These are phyloP conservation scores for Psilocybe tampanensis DNA, from an alignment of 768 basidiomycete genomes.

Conservation along the genomic window DNA sequence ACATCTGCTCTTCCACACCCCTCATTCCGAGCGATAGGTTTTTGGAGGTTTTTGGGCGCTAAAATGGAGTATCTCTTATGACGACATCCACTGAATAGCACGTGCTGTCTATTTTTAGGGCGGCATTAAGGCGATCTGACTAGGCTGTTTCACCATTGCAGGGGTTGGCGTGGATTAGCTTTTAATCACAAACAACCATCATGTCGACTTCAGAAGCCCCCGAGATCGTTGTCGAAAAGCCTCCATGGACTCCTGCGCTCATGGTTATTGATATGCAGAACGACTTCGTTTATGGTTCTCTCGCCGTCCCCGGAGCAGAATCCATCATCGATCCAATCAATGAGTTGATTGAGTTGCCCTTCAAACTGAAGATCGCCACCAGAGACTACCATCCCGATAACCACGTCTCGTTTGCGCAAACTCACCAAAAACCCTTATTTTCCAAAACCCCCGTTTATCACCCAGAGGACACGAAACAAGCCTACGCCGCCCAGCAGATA, in stretches of 20 bases:
- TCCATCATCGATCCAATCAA: constrained; percentile 60
- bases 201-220: constrained; percentile 14
- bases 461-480: constrained; percentile 35
- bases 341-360: constrained; percentile 58
- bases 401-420: constrained; percentile 75
- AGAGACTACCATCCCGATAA: constrained; percentile 59
- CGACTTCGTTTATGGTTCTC: constrained; percentile 77
- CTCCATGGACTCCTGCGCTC: constrained; percentile 51
- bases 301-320: constrained; percentile 67
- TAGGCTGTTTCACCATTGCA: too few relatives aligned
- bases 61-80: too few relatives aligned
- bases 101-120: too few relatives aligned
- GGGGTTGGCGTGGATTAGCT: too few relatives aligned
- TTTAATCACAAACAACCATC: not conserved
- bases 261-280: constrained; percentile 82
- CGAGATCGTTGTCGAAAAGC: constrained; percentile 4
- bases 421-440: constrained; percentile 36
- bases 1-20: not conserved
- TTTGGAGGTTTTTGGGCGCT: not conserved
- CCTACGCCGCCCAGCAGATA: constrained; percentile 46
- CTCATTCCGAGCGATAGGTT: not conserved
- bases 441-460: constrained; percentile 44
- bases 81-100: too few relatives aligned
- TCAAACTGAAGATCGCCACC: constrained; percentile 52
- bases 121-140: too few relatives aligned